These are phyloP conservation scores for Lagenidium sp. DNA, from an alignment of 352 stramenopile species.

Conservation along the genomic window DNA sequence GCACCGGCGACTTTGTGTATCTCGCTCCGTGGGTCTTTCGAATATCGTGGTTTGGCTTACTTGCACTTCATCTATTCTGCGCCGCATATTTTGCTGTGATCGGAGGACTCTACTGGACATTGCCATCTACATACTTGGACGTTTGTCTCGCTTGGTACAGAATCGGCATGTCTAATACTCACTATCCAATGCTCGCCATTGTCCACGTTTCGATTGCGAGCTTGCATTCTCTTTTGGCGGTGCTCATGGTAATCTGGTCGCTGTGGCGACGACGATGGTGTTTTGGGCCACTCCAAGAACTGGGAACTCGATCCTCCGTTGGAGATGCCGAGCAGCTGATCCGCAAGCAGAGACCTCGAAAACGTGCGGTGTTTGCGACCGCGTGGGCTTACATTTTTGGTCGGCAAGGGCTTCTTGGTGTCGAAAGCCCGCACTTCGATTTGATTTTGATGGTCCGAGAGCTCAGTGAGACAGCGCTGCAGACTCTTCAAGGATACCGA, in stretches of 20 bases:
- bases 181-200: not conserved
- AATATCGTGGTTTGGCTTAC: not conserved
- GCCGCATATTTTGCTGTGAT: not conserved
- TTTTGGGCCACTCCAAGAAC: not conserved
- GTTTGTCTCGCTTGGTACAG: not conserved
- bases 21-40: not conserved
- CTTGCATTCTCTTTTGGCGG: not conserved
- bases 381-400: no score
- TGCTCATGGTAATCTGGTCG: conserved; percentile 1
- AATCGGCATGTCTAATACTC: not conserved
- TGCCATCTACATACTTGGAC: not conserved
- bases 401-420: conserved; percentile 1
- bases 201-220: not conserved
- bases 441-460: not conserved
- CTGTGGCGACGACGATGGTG: not conserved
- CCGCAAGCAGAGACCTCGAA: no score
- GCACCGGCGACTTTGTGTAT: no score
- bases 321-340: no score
- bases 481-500: conserved; percentile 7
- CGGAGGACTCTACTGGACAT: not conserved
- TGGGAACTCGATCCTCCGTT: no score
- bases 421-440: conserved; percentile 10
- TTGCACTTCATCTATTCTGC: not conserved
- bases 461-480: conserved; percentile 1
- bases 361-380: no score